phyloP scores from a whole-genome alignment of 108 stramenopile species.

The Discostella pseudostelligera region DNA sequence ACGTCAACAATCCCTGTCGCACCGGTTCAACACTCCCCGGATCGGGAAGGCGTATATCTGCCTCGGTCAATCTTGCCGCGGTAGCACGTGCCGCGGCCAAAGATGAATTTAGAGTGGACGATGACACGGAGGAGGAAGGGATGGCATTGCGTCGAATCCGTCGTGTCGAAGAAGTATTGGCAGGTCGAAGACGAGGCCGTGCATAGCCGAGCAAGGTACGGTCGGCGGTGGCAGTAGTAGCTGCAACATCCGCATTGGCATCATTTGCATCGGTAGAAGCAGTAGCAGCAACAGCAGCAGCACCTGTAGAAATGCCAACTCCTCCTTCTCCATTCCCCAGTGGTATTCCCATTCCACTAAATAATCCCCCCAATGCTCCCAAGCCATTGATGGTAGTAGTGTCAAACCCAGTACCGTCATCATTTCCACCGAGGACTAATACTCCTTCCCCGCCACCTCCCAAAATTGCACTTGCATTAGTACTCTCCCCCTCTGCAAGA shows the following conservation, averaged over 20 bases:
- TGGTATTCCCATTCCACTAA: no score
- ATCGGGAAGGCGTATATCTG: slow-evolving; percentile 63
- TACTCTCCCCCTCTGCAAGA: not conserved
- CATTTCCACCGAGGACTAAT: not conserved
- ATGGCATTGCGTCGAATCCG: not conserved
- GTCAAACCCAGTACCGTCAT: not conserved
- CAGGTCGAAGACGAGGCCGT: not conserved
- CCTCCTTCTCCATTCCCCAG: no score
- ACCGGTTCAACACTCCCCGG: slow-evolving; percentile 88
- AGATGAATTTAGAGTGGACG: not conserved
- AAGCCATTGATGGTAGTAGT: not conserved
- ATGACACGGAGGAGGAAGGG: not conserved
- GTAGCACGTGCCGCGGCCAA: slow-evolving; percentile 5
- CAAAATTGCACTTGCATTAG: not conserved
- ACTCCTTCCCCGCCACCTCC: not conserved
- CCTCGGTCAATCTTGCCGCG: slow-evolving; percentile 58
- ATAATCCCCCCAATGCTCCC: not conserved
- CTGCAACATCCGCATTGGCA: no score
- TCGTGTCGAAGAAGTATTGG: not conserved
- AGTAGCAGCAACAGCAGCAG: no score
- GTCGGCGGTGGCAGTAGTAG: no score
- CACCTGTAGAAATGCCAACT: no score
- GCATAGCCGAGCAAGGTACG: no score
- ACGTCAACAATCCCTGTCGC: slow-evolving; percentile 90
- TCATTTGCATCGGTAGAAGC: no score